phyloP scores from a whole-genome alignment of 768 basidiomycete genomes.

The Astraeus odoratus region DNA sequence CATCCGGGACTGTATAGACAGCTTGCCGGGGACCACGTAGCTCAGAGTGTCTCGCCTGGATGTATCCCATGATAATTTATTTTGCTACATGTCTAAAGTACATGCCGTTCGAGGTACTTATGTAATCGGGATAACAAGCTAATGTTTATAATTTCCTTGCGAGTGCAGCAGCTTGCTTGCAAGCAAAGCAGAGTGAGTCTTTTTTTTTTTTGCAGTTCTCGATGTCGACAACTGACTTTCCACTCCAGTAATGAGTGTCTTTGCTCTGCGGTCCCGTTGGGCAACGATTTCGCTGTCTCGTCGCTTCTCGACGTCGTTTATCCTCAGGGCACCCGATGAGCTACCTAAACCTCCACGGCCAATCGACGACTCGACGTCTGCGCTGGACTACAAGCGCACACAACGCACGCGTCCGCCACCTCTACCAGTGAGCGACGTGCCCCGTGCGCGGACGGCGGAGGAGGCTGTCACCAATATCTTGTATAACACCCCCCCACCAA shows the following conservation, averaged over 20 bases:
- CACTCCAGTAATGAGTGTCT: constrained; percentile 1
- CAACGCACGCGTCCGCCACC: constrained; percentile 74
- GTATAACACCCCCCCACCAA: constrained; percentile 93
- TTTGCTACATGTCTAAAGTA: too few species aligned
- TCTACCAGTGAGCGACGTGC: constrained; percentile 80
- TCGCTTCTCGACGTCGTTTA: constrained; percentile 14
- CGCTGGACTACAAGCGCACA: constrained; percentile 81
- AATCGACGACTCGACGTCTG: constrained; percentile 91
- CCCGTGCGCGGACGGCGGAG: constrained; percentile 77
- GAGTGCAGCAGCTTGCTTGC: too few species aligned
- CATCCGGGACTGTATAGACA: constrained; percentile 47
- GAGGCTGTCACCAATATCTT: constrained; percentile 97
- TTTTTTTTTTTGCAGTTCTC: too few species aligned
- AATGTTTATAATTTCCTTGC: too few species aligned
- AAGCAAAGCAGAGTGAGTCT: too few species aligned
- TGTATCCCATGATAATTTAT: constrained; percentile 1
- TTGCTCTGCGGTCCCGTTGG: constrained; percentile 16
- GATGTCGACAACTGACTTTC: neutral
- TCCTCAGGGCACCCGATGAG: constrained; percentile 12
- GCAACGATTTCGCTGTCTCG: constrained; percentile 14
- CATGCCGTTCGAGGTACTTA: too few species aligned
- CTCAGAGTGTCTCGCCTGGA: neutral
- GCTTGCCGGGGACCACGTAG: constrained; percentile 35
- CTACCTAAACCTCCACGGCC: constrained; percentile 69
- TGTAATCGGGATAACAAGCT: too few species aligned